phyloP scores from a whole-genome alignment of 352 stramenopile species.

The Phytophthora sansomeana region DNA sequence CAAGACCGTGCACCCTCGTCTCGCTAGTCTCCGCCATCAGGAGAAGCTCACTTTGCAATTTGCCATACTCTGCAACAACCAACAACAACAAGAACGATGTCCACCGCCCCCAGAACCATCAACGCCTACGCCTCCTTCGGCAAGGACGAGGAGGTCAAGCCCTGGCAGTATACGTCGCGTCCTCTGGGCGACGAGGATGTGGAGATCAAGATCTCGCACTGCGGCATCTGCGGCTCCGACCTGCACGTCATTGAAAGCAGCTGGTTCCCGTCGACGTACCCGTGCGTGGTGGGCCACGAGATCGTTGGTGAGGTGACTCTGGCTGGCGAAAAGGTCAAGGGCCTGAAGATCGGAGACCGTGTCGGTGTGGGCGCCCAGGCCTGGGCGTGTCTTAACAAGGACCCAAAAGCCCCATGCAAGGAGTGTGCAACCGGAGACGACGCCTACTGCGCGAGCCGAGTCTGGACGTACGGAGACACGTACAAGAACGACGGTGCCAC shows the following conservation, averaged over 20 bases:
- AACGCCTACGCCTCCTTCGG: constrained; percentile 54
- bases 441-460: constrained; percentile 59
- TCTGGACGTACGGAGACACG: constrained; percentile 60
- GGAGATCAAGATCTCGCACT: constrained; percentile 69
- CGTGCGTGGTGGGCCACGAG: constrained; percentile 61
- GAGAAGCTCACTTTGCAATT: constrained; percentile 29
- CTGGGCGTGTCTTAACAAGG: constrained; percentile 64
- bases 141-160: constrained; percentile 37
- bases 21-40: too few relatives aligned
- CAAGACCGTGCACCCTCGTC: too few relatives aligned
- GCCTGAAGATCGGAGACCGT: constrained; percentile 74
- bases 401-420: constrained; percentile 57
- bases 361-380: constrained; percentile 85
- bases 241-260: constrained; percentile 60
- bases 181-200: constrained; percentile 54
- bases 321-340: constrained; percentile 53
- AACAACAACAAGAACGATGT: constrained; percentile 25
- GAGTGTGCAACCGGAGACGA: constrained; percentile 65
- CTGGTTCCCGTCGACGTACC: constrained; percentile 53
- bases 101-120: constrained; percentile 44
- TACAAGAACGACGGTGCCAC: constrained; percentile 55
- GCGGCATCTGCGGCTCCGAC: constrained; percentile 61
- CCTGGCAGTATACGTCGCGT: constrained; percentile 54
- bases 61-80: constrained; percentile 8
- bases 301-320: constrained; percentile 61